Evolutionary conservation across 139 green algal genomes (phyloP), one percentile per base, ranked within the genome.

Genomic region (Picochlorum costavermella): DNA sequence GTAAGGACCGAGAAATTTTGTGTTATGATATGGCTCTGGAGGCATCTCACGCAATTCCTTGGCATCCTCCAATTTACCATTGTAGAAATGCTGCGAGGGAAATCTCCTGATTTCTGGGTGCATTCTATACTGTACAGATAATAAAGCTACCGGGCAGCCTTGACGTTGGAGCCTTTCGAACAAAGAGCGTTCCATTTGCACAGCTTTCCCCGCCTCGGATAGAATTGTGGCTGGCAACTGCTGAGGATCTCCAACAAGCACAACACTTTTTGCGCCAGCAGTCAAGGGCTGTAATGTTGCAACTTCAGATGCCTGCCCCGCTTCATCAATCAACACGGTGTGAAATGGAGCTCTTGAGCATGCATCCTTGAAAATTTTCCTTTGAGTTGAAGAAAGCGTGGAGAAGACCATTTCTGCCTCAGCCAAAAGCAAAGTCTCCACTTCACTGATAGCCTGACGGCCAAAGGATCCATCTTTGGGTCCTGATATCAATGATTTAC

Each of bases 191-290:
- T 92, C 85, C 65, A 95, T 75, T 20, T 64, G 59, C 44, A 82
- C 68, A 55, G 85, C 71, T 67, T 74, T 74, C 23, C 76, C 87
- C 6, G 58, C 49, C 37, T 67, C 51, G 14, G 65, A 81, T 45
- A 94, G 67, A n/a, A 97, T 76, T 11, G 91, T 97, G 64, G 91
- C 88, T 13, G 91, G 91, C 66, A 96, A 82, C 78, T 97, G 91
- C 78, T 92, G 83, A 9, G 90, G 90, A 70, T 97, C 91, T 0
- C 91, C 91, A 67, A 97, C 88, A 64, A 94, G 67, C 25, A 92
- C 81, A 26, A 79, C 77, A 70, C 75, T 82, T 70, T 68, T 66
- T 33, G 76, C 81, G 12, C 85, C 84, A 50, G 89, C 83, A n/a
- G 76, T 72, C 62, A 97, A 77, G 1, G 90, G 82, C 63, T 95